A percentile compares a stretch with the other conserved stretches of the same genome.
These are phyloP conservation scores for Leccinum solheimii DNA, from an alignment of 1,284 basidiomycete species.

Conservation along the genomic window DNA sequence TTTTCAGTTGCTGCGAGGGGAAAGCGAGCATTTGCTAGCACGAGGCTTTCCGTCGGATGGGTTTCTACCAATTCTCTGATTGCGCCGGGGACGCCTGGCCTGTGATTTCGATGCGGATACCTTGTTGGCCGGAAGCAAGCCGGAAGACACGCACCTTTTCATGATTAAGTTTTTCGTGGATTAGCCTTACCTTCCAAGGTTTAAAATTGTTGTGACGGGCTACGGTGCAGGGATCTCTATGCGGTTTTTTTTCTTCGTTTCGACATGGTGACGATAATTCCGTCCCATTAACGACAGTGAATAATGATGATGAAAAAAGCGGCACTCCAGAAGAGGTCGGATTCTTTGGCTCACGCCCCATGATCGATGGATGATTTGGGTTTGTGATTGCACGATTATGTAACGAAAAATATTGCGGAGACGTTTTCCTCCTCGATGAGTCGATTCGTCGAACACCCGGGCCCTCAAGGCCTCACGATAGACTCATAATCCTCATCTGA, in stretches of 20 bases:
- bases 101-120: not conserved
- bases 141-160: not conserved
- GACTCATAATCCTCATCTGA: no score
- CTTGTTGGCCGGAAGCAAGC: not conserved
- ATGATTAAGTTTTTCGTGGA: not conserved
- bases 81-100: slow-evolving; percentile 1
- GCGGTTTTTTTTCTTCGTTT: not conserved
- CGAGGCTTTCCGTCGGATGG: slow-evolving; percentile 2
- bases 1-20: slow-evolving; percentile 2
- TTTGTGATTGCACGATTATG: not conserved
- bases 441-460: no score
- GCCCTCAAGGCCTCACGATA: no score
- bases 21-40: slow-evolving; percentile 2
- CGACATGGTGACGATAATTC: not conserved
- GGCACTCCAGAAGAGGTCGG: slow-evolving; percentile 1
- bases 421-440: no score
- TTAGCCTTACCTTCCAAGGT: not conserved
- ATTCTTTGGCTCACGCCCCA: not conserved
- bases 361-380: not conserved
- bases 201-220: not conserved
- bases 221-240: not conserved
- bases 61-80: slow-evolving; percentile 2
- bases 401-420: not conserved
- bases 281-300: not conserved
- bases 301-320: not conserved